Conservation (phyloP, 768 basidiomycete genomes). For the Mycena haematopus region DNA sequence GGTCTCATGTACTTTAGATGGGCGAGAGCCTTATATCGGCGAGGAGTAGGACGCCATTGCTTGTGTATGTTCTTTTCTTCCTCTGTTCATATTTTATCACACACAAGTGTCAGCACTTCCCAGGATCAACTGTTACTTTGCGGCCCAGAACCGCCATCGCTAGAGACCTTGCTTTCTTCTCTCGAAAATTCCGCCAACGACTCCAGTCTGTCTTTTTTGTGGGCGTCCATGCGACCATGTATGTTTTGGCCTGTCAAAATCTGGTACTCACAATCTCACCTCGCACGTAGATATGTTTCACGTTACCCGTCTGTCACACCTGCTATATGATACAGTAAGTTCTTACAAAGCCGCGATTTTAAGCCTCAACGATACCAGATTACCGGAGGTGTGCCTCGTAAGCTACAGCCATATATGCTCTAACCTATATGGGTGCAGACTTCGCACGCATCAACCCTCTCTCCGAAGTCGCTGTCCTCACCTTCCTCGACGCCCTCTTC, state of each 20-base stretch:
- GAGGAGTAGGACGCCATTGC: neutral
- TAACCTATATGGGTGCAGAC: neutral
- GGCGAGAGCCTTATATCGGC: constrained; percentile 4
- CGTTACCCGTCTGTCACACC: neutral
- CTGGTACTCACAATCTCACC: neutral
- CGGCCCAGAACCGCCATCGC: constrained; percentile 10
- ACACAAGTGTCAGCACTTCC: neutral
- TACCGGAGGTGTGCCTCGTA: neutral
- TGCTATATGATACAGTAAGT: neutral
- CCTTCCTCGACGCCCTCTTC: neutral
- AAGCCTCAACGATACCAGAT: neutral
- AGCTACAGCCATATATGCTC: neutral
- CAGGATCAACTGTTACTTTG: constrained; percentile 17
- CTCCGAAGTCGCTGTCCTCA: neutral
- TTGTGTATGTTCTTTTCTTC: constrained; percentile 5
- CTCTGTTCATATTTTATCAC: neutral
- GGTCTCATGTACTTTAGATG: constrained; percentile 7
- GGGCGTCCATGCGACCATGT: constrained; percentile 11
- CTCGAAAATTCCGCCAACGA: neutral
- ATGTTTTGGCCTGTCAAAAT: neutral
- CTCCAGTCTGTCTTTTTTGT: neutral
- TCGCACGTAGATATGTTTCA: constrained; percentile 1
- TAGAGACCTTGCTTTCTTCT: constrained; percentile 3
- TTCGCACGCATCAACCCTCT: neutral
- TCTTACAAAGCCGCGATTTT: neutral